Conservation (phyloP, 768 basidiomycete species). For the Pholiota conissans region DNA sequence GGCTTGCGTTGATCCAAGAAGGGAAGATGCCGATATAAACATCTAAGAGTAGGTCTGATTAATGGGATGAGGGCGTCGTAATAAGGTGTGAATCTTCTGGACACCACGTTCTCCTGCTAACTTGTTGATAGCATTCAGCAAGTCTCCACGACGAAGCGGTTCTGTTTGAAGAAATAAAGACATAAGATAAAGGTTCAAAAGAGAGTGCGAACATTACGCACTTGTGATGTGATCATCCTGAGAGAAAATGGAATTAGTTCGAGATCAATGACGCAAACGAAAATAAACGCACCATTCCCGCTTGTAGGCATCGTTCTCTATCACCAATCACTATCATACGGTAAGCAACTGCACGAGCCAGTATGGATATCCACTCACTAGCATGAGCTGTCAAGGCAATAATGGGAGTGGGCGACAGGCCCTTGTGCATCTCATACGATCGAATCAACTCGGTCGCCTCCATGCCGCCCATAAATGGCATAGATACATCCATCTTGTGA, state of each 20-base stretch:
- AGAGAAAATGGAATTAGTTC: neutral
- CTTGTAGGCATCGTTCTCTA: constrained; percentile 49
- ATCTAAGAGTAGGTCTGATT: constrained; percentile 22
- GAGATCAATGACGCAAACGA: neutral
- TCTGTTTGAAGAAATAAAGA: constrained; percentile 43
- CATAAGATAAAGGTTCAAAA: constrained; percentile 4
- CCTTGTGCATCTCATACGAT: constrained; percentile 73
- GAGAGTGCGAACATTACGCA: constrained; percentile 31
- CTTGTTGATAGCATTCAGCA: constrained; percentile 80
- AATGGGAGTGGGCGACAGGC: constrained; percentile 79
- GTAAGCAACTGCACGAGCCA: constrained; percentile 6
- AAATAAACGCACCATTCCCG: constrained; percentile 39
- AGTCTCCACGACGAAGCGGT: constrained; percentile 75
- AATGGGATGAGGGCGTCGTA: constrained; percentile 30
- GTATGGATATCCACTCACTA: constrained; percentile 55
- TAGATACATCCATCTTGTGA: constrained; percentile 92
- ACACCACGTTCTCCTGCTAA: constrained; percentile 65
- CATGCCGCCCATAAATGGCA: constrained; percentile 99
- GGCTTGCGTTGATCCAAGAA: neutral
- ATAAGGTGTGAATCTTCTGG: constrained; percentile 36
- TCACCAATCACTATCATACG: constrained; percentile 73
- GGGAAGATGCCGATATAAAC: neutral
- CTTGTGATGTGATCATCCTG: constrained; percentile 81
- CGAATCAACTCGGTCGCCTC: constrained; percentile 95
- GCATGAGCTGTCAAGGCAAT: constrained; percentile 98